Conservation (phyloP, 495 filamentous ascomycete genomes). For the Penicillium malachiteum region DNA sequence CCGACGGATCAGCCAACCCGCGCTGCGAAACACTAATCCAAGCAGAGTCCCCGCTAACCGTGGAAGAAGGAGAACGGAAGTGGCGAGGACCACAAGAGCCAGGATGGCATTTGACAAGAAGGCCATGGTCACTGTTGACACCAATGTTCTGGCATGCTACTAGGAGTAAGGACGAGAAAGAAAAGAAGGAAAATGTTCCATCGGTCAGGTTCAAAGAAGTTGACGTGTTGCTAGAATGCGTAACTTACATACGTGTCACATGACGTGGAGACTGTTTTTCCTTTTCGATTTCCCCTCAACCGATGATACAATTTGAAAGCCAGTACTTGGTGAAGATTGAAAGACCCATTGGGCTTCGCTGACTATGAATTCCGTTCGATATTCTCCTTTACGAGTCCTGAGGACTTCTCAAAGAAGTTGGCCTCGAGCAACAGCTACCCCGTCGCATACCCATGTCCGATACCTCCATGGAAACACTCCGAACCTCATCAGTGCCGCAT, state of each 20-base stretch:
- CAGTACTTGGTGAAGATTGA: no score
- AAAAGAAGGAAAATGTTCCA: conserved; percentile 8
- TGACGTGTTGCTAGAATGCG: conserved; percentile 24
- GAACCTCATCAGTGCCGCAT: conserved; percentile 42
- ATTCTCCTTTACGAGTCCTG: conserved; percentile 8
- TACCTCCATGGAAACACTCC: conserved; percentile 43
- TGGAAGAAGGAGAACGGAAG: conserved; percentile 39
- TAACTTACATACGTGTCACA: conserved; percentile 29
- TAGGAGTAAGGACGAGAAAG: not conserved
- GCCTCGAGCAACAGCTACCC: not conserved
- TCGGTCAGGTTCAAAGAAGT: conserved; percentile 13
- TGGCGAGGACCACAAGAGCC: conserved; percentile 34
- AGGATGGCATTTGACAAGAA: conserved; percentile 35
- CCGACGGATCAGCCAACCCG: conserved; percentile 66
- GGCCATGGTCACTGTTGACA: conserved; percentile 33
- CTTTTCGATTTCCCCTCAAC: conserved; percentile 4
- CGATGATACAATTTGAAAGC: no score
- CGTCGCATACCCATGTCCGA: conserved; percentile 37
- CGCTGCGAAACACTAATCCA: conserved; percentile 39
- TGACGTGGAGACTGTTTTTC: conserved; percentile 16
- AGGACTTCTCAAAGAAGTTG: conserved; percentile 7
- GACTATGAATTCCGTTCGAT: conserved; percentile 19
- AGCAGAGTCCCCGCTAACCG: conserved; percentile 35
- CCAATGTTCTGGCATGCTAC: conserved; percentile 23
- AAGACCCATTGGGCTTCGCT: not conserved